Base-by-base conservation (phyloP, 352 stramenopile species). In the Pythium myriotylum region DNA sequence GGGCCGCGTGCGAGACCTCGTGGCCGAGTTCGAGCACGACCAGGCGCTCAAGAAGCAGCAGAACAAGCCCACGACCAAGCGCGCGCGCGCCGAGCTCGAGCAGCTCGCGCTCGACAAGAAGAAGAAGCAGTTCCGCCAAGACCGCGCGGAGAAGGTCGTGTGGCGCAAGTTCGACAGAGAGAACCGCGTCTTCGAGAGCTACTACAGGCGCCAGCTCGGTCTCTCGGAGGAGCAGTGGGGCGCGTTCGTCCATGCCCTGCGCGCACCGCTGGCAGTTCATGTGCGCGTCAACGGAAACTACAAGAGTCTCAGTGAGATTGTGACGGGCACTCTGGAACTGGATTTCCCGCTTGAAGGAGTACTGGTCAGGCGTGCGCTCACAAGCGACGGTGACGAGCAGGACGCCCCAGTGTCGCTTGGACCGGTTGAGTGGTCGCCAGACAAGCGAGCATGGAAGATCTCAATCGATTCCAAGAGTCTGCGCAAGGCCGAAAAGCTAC, bases 231-330 rank as follows among this genome's bases (percentile, higher is more conserved):
- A 73, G 5, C 90, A 97, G 54, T 98, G 91, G 78, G 33, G 68
- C n/a, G 64, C 56, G 27, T 96, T 98, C 27, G 76, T 94, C 29
- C 65, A 77, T n/a, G 76, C 70, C 42, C 77, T 98, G 51, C 81
- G 81, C 40, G 68, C 85, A 49, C 84, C 81, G 4, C 57, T 97
- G 42, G 84, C 87, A 1, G 83, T 94, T 17, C 84, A 95, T 57
- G 81, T 98, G 54, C 86, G 92, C 32, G 86, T 98, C 39, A 95
- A 96, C 63, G 82, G 50, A 23, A 84, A 91, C 68, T 91, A 89
- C 68, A 77, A 73, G 41, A 91, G 76, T 69, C 75, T 95, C 58
- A 87, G 77, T 27, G 77, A 95, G 72, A 84, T 93, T 29, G 84
- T 95, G 49, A 84, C 73, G 7, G 85, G 81, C 40, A 84, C 77